A percentile compares a stretch with the other conserved stretches of the same genome.
Evolutionary conservation across 106 monocot species (phyloP).

Genomic region (Allium fistulosum): DNA sequence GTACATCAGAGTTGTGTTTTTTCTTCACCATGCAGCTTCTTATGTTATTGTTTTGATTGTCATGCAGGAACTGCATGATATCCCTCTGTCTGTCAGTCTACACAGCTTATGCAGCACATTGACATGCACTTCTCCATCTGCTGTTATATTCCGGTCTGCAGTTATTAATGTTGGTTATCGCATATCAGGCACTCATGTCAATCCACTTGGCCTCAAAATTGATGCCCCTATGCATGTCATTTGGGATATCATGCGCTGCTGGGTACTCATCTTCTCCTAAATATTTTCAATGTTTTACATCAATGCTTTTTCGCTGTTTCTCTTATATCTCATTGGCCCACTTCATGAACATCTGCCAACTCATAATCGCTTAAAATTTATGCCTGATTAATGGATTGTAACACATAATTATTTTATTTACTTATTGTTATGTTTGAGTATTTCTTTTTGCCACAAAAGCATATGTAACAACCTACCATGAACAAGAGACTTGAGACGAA

Average conservation of each 20-base stretch:
- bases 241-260: slow-evolving; percentile 99
- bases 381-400: too few relatives aligned
- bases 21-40: not conserved
- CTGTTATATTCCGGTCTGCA: slow-evolving; percentile 82
- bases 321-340: not conserved
- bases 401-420: not conserved
- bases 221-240: slow-evolving; percentile 89
- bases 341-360: not conserved
- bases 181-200: slow-evolving; percentile 86
- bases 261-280: slow-evolving; percentile 36
- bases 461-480: too few relatives aligned
- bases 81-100: slow-evolving; percentile 85
- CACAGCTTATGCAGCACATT: slow-evolving; percentile 78
- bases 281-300: not conserved
- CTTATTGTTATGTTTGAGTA: not conserved
- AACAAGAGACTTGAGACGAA: too few relatives aligned
- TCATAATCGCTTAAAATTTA: too few relatives aligned
- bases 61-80: slow-evolving; percentile 74
- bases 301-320: not conserved
- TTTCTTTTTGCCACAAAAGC: not conserved
- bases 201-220: slow-evolving; percentile 79
- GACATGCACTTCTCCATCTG: slow-evolving; percentile 85
- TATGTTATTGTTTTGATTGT: not conserved
- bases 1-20: too few relatives aligned
- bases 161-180: slow-evolving; percentile 87